These are phyloP conservation scores for Crepidotus variabilis DNA, from an alignment of 768 basidiomycete species.

Conservation along the genomic window DNA sequence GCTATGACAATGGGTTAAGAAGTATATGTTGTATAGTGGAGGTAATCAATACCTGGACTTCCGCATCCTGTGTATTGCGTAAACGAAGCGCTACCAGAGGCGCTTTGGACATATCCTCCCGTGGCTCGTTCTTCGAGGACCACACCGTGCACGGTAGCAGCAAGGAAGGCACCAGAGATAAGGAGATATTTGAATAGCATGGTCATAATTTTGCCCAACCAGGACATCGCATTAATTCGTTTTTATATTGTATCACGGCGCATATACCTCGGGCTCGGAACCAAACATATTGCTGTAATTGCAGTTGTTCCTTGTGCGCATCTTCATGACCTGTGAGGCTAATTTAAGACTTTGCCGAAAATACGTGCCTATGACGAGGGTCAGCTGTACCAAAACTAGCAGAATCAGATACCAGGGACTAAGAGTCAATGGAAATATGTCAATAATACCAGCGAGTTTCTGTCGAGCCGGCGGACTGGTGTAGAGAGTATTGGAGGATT, in stretches of 20 bases:
- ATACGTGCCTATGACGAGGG: too few relatives aligned
- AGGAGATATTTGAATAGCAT: constrained; percentile 15
- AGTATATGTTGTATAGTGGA: not conserved
- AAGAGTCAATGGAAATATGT: too few relatives aligned
- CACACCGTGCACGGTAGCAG: constrained; percentile 20
- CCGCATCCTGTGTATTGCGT: constrained; percentile 51
- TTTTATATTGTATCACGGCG: constrained; percentile 17
- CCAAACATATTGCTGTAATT: not conserved
- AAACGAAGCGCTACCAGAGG: constrained; percentile 54
- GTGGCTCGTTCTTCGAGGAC: constrained; percentile 31
- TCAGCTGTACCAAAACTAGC: too few relatives aligned
- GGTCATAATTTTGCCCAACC: not conserved
- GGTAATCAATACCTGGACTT: constrained; percentile 34
- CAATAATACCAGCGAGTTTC: too few relatives aligned
- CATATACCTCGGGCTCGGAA: constrained; percentile 14
- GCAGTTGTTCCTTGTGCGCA: too few relatives aligned
- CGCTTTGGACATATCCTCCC: constrained; percentile 50
- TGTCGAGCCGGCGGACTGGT: too few relatives aligned
- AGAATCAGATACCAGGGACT: too few relatives aligned
- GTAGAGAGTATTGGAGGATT: too few relatives aligned
- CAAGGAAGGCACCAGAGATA: constrained; percentile 14
- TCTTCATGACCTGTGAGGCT: too few relatives aligned
- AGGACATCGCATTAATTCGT: not conserved
- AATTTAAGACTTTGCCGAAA: too few relatives aligned
- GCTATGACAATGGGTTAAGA: constrained; percentile 24